These are phyloP conservation scores for Phialocephala sp. DNA, from an alignment of 2,329 filamentous ascomycete species.

Conservation along the genomic window DNA sequence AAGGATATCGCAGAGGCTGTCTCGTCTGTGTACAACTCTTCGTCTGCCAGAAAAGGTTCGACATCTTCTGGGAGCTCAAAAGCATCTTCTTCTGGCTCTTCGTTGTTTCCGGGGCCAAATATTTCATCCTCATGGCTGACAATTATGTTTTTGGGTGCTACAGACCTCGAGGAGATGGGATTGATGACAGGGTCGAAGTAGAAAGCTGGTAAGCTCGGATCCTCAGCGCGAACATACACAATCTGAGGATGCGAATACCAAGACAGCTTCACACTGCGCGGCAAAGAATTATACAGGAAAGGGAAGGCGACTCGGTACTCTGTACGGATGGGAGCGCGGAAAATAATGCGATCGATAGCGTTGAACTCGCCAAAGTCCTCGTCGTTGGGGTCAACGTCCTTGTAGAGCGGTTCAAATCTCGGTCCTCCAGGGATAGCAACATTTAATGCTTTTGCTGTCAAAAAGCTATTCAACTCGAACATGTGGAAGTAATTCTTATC, in stretches of 20 bases:
- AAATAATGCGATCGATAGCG: constrained; percentile 98
- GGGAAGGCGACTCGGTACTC: constrained; percentile 96
- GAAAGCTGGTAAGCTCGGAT: constrained; percentile 89
- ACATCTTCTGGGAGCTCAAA: constrained; percentile 82
- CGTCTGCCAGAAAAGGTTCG: constrained; percentile 88
- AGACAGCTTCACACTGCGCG: constrained; percentile 88
- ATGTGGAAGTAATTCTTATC: constrained; percentile 99
- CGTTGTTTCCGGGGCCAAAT: constrained; percentile 80
- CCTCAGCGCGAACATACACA: constrained; percentile 87
- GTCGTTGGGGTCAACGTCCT: constrained; percentile 97
- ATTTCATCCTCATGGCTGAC: constrained; percentile 92
- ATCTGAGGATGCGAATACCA: constrained; percentile 95
- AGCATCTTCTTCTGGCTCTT: constrained; percentile 73
- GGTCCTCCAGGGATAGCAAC: constrained; percentile 97
- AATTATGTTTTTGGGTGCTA: constrained; percentile 92
- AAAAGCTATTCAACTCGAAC: constrained; percentile 92
- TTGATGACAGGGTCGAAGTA: constrained; percentile 99
- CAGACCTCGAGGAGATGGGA: constrained; percentile 92
- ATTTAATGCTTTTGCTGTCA: constrained; percentile 95
- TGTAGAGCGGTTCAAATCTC: constrained; percentile 95
- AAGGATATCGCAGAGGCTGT: constrained; percentile 90
- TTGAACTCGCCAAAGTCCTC: constrained; percentile 99
- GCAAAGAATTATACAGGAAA: constrained; percentile 94
- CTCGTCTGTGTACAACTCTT: constrained; percentile 86
- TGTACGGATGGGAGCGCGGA: constrained; percentile 91